Evolutionary conservation across 2,329 filamentous ascomycete species (phyloP).

Genomic region (Stagonosporopsis tanaceti): DNA sequence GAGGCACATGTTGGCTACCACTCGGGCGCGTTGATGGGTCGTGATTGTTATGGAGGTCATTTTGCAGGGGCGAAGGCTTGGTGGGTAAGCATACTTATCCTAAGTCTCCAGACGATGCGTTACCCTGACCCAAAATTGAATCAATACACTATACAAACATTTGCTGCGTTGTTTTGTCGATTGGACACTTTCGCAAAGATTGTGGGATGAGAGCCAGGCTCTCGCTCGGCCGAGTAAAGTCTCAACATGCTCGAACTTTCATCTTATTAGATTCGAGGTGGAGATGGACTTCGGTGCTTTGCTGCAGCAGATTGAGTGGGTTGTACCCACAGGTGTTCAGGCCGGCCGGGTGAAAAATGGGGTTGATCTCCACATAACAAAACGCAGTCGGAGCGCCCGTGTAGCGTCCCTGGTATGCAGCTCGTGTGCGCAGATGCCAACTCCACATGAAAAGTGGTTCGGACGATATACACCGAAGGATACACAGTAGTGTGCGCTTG

Average conservation of each 20-base stretch:
- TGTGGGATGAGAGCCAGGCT: background rate
- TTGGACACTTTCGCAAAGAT: background rate
- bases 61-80: too few species aligned
- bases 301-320: background rate
- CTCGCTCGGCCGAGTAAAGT: background rate
- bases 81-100: too few species aligned
- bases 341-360: background rate
- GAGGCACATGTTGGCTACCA: background rate
- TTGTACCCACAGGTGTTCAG: background rate
- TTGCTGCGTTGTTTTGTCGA: background rate
- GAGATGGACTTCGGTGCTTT: background rate
- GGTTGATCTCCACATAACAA: background rate
- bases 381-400: constrained; percentile 1
- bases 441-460: constrained; percentile 3
- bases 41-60: background rate
- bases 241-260: background rate
- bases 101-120: background rate
- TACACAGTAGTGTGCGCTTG: background rate
- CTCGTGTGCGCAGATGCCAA: constrained; percentile 13
- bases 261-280: background rate
- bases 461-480: constrained; percentile 1
- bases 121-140: background rate
- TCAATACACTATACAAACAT: background rate
- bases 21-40: background rate
- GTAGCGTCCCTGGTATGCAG: background rate